Percentiles rank a stretch among this genome's conserved stretches.
Evolutionary conservation across 2,329 filamentous ascomycete species (phyloP).

Genomic region (Knoxdaviesia capensis): DNA sequence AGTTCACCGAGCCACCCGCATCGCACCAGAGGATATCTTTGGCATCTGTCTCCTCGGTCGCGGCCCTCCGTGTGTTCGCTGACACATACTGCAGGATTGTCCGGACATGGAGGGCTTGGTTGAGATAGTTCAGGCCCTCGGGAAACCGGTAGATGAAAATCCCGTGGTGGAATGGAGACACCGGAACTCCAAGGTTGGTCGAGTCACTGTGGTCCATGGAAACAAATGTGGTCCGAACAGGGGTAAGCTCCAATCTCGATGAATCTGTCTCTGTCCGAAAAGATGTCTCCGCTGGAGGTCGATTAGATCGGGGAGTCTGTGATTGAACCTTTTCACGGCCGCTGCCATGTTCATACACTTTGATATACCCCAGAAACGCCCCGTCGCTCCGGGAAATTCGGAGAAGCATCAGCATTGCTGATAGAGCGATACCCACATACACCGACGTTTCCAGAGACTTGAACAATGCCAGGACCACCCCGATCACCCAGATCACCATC

Average conservation of each 20-base stretch:
- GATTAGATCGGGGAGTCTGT: neutral
- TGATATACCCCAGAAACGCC: slow-evolving; percentile 21
- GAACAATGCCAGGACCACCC: slow-evolving; percentile 39
- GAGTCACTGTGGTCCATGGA: slow-evolving; percentile 19
- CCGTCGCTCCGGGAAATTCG: slow-evolving; percentile 25
- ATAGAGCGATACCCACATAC: slow-evolving; percentile 24
- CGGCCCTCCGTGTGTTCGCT: slow-evolving; percentile 18
- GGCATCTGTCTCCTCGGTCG: slow-evolving; percentile 14
- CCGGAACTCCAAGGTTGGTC: slow-evolving; percentile 21
- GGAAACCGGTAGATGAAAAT: slow-evolving; percentile 30
- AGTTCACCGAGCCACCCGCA: neutral
- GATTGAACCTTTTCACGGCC: neutral
- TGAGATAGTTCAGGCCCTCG: slow-evolving; percentile 31
- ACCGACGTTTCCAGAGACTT: slow-evolving; percentile 28
- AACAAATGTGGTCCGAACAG: slow-evolving; percentile 17
- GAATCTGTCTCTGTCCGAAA: no score
- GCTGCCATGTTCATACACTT: neutral
- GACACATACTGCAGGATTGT: slow-evolving; percentile 18
- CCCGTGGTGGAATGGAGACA: slow-evolving; percentile 23
- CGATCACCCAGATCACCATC: slow-evolving; percentile 53
- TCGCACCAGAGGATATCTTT: slow-evolving; percentile 2
- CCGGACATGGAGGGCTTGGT: slow-evolving; percentile 26
- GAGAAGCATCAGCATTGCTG: slow-evolving; percentile 20
- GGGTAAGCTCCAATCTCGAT: no score
- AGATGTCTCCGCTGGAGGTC: neutral